Conservation (phyloP, 1,139 yeast genomes). For the Scheffersomyces titani region DNA sequence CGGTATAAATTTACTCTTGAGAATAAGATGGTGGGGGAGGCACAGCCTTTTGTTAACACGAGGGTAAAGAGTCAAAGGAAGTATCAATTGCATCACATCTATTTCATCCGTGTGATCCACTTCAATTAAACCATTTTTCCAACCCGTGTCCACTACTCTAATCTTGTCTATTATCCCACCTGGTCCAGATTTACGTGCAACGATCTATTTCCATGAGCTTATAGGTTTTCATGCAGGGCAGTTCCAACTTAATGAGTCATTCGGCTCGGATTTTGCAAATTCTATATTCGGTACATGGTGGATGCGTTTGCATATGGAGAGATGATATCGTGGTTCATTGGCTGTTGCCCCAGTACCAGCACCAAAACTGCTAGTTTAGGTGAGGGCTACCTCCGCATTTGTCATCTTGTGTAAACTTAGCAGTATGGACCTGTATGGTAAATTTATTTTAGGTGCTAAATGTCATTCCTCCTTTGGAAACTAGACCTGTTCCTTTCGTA, state of each 20-base stretch:
- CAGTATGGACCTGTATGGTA: background rate
- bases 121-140: background rate
- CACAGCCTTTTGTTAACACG: background rate
- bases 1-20: background rate
- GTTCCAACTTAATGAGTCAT: background rate
- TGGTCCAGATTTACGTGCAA: background rate
- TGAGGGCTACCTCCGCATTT: background rate
- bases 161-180: background rate
- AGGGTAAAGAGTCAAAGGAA: background rate
- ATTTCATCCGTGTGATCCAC: too few relatives aligned
- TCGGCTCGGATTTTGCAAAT: background rate
- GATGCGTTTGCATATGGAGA: background rate
- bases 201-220: background rate
- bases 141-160: background rate
- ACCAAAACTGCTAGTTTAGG: background rate
- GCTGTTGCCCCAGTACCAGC: background rate
- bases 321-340: background rate
- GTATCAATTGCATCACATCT: background rate
- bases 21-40: background rate
- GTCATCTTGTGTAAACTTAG: background rate
- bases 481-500: background rate
- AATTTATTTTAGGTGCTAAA: background rate
- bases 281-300: background rate
- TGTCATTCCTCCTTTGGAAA: background rate
- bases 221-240: background rate